Evolutionary conservation across 1,284 basidiomycete genomes (phyloP), one percentile per base, ranked within the genome.

Genomic region (Rhodofomes roseus): DNA sequence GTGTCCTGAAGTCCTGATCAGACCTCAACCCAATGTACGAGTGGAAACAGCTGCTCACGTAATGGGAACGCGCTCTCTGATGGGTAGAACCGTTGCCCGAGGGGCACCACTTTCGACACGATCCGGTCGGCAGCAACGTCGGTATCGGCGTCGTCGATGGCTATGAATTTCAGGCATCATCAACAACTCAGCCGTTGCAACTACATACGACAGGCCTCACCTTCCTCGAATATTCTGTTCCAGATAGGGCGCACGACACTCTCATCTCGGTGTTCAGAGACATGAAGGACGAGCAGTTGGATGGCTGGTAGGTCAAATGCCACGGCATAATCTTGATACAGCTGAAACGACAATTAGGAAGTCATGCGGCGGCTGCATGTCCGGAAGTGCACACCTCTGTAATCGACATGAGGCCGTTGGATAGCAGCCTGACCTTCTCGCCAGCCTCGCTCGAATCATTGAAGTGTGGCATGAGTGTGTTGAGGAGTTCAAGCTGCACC

Each of bases 251-350:
- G 81, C 8, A 94, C 88, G 31, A 97, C 77, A 56, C 81, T 84
- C 60, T 92, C 87, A 68, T 99, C 94, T 18, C 89, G 86, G 70
- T 96, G 93, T 71, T 96, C 95, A 8, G 97, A 94, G 4, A 96
- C 90, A 70, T 97, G 92, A 60, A 98, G 82, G 70, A 98, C 95
- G 39, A 98, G 81, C 22, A 99, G 81, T 72, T 96, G 94, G 70
- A 94, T 85, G 54, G 89, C 83, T 12, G 91, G 85, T 36, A 98
- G 79, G 65, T 92, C 87, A 65, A 96, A 92, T 1, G 95, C 92
- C 57, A 95, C 84, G 0, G 95, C 96, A 69, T 93, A 96, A 60
- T 88, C 80, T 76, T 90, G 87, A 72, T 93, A 99, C 53, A 99
- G 81, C 93, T 39, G 16, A 51, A 9, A 48, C 27, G 25, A 48